These are phyloP conservation scores for Uronychia binucleata DNA, from an alignment of 73 alveolate species.

Conservation along the genomic window DNA sequence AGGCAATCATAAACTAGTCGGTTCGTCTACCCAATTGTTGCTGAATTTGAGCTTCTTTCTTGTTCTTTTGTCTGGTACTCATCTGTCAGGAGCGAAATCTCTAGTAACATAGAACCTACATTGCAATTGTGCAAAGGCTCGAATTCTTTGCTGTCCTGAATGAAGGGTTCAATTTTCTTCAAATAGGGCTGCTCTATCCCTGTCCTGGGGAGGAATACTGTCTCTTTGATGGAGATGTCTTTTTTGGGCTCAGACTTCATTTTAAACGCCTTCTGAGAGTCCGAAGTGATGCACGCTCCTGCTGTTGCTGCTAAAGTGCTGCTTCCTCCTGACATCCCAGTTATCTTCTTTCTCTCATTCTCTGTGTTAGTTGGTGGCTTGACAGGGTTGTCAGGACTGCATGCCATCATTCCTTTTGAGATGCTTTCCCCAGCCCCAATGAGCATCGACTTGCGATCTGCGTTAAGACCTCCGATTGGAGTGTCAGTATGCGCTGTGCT, in stretches of 20 bases:
- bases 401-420: background rate
- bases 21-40: background rate
- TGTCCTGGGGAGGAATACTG: too few species aligned
- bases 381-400: background rate
- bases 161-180: too few species aligned
- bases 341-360: background rate
- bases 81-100: background rate
- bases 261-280: too few species aligned
- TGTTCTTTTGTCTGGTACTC: background rate
- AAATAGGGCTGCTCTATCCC: too few species aligned
- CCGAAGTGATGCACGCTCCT: background rate
- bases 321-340: background rate
- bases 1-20: conserved; percentile 51
- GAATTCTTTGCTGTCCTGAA: too few species aligned
- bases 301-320: background rate
- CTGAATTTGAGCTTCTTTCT: background rate
- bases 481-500: background rate
- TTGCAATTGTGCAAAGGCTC: too few species aligned
- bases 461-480: background rate
- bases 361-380: background rate
- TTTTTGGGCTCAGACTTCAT: too few species aligned
- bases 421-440: conserved; percentile 1
- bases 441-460: background rate
- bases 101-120: too few species aligned
- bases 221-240: too few species aligned